Conservation (phyloP, 345 rosid genomes). For the Boechera stricta region DNA sequence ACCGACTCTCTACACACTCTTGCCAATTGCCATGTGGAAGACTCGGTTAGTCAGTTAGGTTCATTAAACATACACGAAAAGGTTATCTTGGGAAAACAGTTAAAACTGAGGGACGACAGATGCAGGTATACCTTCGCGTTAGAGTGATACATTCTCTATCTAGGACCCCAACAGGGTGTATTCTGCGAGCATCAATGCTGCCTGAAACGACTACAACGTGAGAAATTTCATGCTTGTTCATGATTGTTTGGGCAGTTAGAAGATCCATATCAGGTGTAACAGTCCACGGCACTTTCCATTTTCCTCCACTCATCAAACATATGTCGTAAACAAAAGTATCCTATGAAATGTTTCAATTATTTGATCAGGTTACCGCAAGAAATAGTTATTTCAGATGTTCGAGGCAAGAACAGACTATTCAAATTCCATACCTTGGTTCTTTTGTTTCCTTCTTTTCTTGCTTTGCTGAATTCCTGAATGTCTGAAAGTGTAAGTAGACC, state of each 20-base stretch:
- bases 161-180: constrained; percentile 74
- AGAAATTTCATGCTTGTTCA: constrained; percentile 61
- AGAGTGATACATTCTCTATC: constrained; percentile 79
- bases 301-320: constrained; percentile 55
- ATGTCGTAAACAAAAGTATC: constrained; percentile 67
- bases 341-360: constrained; percentile 45
- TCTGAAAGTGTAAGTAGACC: constrained; percentile 74
- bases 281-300: constrained; percentile 66
- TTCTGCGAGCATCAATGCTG: constrained; percentile 47
- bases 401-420: constrained; percentile 13
- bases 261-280: constrained; percentile 82
- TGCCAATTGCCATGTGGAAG: constrained; percentile 28
- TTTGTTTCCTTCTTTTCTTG: constrained; percentile 47
- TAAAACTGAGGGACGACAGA: constrained; percentile 4
- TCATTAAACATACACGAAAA: background rate
- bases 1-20: constrained; percentile 4
- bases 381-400: constrained; percentile 10
- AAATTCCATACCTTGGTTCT: constrained; percentile 56
- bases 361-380: constrained; percentile 10
- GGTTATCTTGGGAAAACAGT: background rate
- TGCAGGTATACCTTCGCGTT: constrained; percentile 64
- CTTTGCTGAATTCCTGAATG: constrained; percentile 64
- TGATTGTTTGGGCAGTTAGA: constrained; percentile 57
- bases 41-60: background rate
- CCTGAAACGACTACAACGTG: constrained; percentile 79